phyloP scores from a whole-genome alignment of 257 asterid genomes.

The Parsonsia alboflavescens region DNA sequence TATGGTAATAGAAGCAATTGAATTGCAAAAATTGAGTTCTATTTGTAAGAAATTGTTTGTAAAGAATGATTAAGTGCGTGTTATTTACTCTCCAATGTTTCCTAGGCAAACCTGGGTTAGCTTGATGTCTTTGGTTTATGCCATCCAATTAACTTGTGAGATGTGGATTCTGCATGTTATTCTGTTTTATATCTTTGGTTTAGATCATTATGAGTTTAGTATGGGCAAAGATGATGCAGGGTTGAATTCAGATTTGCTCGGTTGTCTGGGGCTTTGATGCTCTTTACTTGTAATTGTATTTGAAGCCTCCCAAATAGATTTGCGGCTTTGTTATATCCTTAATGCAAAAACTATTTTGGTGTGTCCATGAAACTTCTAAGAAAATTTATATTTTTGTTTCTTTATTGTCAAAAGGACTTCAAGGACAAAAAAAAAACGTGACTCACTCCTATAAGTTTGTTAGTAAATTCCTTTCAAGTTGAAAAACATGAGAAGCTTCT shows the following conservation, averaged over 20 bases:
- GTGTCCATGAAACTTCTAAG: too few relatives aligned
- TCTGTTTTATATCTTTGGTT: not conserved
- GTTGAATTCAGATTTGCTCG: not conserved
- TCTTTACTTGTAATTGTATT: too few relatives aligned
- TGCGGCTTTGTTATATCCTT: too few relatives aligned
- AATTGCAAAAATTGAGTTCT: not conserved
- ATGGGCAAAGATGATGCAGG: not conserved
- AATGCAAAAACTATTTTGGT: too few relatives aligned
- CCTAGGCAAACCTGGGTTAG: not conserved
- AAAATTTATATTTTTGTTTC: too few relatives aligned
- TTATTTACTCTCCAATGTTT: not conserved
- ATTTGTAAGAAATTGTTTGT: not conserved
- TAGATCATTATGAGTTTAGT: not conserved
- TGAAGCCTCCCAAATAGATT: too few relatives aligned
- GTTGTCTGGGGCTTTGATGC: too few relatives aligned
- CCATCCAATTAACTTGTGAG: not conserved
- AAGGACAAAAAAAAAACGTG: too few relatives aligned
- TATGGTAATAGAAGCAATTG: not conserved
- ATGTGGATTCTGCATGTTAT: not conserved
- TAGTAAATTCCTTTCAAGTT: too few relatives aligned
- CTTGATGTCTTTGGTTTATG: not conserved
- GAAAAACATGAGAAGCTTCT: too few relatives aligned
- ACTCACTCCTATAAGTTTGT: too few relatives aligned
- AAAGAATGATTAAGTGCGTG: not conserved
- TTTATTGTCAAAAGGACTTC: too few relatives aligned